These are phyloP conservation scores for Amyloporia xantha DNA, from an alignment of 768 basidiomycete species.

Conservation along the genomic window DNA sequence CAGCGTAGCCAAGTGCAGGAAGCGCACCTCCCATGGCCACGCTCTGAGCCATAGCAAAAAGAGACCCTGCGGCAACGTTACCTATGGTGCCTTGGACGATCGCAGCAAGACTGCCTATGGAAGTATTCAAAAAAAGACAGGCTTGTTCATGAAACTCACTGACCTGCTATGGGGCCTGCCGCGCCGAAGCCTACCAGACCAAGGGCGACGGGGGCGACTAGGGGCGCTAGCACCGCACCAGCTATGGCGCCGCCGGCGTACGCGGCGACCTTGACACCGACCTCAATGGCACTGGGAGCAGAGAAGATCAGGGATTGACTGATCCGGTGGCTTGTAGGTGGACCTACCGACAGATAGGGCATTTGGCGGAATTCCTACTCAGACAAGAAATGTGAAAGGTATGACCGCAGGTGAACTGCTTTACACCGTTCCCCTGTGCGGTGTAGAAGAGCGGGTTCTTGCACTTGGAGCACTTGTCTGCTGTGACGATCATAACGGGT, in stretches of 20 bases:
- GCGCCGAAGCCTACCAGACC: not conserved
- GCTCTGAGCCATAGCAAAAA: slow-evolving; percentile 6
- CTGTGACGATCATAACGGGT: too few species aligned
- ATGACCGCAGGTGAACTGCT: not conserved
- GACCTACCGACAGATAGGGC: not conserved
- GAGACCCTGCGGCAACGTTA: slow-evolving; percentile 8
- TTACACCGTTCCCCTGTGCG: too few species aligned
- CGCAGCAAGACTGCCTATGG: slow-evolving; percentile 9
- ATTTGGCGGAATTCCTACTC: not conserved
- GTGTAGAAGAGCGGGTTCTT: too few species aligned
- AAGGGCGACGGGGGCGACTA: not conserved
- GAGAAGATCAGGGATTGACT: too few species aligned
- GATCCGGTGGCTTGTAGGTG: too few species aligned
- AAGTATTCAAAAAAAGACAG: not conserved
- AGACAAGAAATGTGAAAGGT: not conserved
- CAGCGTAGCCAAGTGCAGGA: not conserved
- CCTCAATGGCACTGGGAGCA: too few species aligned
- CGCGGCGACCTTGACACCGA: too few species aligned
- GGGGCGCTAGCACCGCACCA: not conserved
- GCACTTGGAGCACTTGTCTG: too few species aligned
- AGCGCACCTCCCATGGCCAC: slow-evolving; percentile 12
- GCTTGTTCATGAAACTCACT: not conserved
- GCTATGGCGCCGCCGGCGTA: not conserved
- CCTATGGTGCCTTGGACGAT: slow-evolving; percentile 6
- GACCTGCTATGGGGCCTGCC: slow-evolving; percentile 2